These are phyloP conservation scores for Penstemon newberryi DNA, from an alignment of 257 asterid species.

Conservation along the genomic window DNA sequence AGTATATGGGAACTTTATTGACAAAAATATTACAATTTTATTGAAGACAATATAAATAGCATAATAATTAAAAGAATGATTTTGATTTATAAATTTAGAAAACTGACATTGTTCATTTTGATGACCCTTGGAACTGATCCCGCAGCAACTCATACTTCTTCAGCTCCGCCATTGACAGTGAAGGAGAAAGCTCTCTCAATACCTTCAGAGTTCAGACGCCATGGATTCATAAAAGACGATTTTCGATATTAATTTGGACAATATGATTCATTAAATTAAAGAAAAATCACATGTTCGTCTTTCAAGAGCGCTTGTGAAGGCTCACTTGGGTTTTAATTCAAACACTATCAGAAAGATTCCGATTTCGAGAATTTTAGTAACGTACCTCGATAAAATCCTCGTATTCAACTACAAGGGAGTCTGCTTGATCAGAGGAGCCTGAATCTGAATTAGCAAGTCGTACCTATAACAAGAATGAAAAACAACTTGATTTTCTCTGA, in stretches of 20 bases:
- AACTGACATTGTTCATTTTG: constrained; percentile 39
- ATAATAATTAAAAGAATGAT: neutral
- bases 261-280: neutral
- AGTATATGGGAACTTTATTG: too few species aligned
- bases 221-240: neutral
- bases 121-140: constrained; percentile 80
- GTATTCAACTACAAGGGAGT: constrained; percentile 62
- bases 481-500: constrained; percentile 1
- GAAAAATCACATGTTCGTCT: neutral
- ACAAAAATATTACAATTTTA: too few species aligned
- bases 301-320: neutral
- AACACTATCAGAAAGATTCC: neutral
- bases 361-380: neutral
- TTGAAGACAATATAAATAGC: too few species aligned
- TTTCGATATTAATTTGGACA: neutral
- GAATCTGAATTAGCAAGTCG: constrained; percentile 50
- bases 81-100: neutral
- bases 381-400: constrained; percentile 81
- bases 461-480: constrained; percentile 41
- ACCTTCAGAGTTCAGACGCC: constrained; percentile 54
- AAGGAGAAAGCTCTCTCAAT: constrained; percentile 77
- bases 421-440: constrained; percentile 40
- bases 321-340: neutral
- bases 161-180: constrained; percentile 87
- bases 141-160: constrained; percentile 76